Conservation (phyloP, 371 early-diverging fungal species). For the Mucor indicus region DNA sequence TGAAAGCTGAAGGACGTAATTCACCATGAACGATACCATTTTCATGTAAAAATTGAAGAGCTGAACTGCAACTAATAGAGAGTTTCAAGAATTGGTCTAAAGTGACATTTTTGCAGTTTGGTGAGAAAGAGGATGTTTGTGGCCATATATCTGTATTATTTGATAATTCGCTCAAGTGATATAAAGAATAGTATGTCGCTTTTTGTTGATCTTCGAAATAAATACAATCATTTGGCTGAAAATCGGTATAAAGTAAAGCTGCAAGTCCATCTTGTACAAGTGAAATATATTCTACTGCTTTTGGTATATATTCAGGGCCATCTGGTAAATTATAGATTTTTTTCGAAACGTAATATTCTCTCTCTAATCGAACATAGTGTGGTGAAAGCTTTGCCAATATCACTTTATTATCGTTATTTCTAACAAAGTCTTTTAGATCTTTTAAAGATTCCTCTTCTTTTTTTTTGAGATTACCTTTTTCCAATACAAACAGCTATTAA, state of each 20-base stretch:
- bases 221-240: slow-evolving; percentile 18
- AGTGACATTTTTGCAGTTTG: slow-evolving; percentile 7
- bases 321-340: slow-evolving; percentile 30
- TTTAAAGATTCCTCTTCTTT: background rate
- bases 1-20: slow-evolving; percentile 32
- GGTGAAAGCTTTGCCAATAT: slow-evolving; percentile 41
- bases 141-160: background rate
- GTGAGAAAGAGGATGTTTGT: background rate
- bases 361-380: slow-evolving; percentile 33
- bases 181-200: slow-evolving; percentile 5
- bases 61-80: slow-evolving; percentile 36
- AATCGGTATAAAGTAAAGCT: slow-evolving; percentile 29
- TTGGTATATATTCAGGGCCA: slow-evolving; percentile 28
- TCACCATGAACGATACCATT: slow-evolving; percentile 43
- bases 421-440: background rate
- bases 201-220: slow-evolving; percentile 8
- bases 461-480: slow-evolving; percentile 35
- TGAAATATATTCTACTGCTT: slow-evolving; percentile 32
- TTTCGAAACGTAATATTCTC: slow-evolving; percentile 42
- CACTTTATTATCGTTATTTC: slow-evolving; percentile 22
- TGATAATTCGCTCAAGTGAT: background rate
- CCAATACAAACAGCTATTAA: slow-evolving; percentile 36
- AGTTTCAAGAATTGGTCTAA: slow-evolving; percentile 28
- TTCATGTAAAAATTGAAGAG: slow-evolving; percentile 41
- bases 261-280: slow-evolving; percentile 35